These are phyloP conservation scores for Fusarium mangiferae DNA, from an alignment of 2,329 filamentous ascomycete species.

Conservation along the genomic window DNA sequence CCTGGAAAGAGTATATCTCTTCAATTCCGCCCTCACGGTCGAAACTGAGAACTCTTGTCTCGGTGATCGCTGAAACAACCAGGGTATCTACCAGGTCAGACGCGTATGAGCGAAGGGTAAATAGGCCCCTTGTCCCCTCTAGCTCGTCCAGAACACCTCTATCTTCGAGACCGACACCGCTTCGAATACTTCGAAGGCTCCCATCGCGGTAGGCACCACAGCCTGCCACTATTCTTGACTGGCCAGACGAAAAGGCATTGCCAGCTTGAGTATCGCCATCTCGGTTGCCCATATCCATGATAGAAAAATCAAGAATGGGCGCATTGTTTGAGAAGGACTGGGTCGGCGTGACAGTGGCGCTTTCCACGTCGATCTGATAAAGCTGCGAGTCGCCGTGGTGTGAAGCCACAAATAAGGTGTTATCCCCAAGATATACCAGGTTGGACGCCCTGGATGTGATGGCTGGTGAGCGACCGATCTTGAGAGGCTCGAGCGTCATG, in stretches of 20 bases:
- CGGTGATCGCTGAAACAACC: constrained; percentile 81
- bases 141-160: constrained; percentile 84
- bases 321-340: constrained; percentile 82
- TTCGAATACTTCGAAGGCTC: constrained; percentile 87
- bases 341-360: constrained; percentile 67
- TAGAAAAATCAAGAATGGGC: constrained; percentile 90
- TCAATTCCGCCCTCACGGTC: constrained; percentile 80
- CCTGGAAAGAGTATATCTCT: constrained; percentile 81
- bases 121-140: constrained; percentile 77
- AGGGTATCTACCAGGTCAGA: constrained; percentile 72
- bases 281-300: constrained; percentile 95
- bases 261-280: constrained; percentile 78
- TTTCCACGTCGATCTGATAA: constrained; percentile 64
- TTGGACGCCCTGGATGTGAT: constrained; percentile 78
- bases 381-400: constrained; percentile 94
- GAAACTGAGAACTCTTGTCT: constrained; percentile 87
- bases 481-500: constrained; percentile 70
- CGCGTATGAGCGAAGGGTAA: constrained; percentile 68
- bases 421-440: constrained; percentile 79
- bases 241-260: constrained; percentile 93
- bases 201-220: constrained; percentile 92
- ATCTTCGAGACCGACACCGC: constrained; percentile 92
- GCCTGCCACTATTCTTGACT: constrained; percentile 91
- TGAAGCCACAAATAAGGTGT: constrained; percentile 85
- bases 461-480: constrained; percentile 41